Conservation (phyloP, 495 filamentous ascomycete species). For the Xylaria grammica region DNA sequence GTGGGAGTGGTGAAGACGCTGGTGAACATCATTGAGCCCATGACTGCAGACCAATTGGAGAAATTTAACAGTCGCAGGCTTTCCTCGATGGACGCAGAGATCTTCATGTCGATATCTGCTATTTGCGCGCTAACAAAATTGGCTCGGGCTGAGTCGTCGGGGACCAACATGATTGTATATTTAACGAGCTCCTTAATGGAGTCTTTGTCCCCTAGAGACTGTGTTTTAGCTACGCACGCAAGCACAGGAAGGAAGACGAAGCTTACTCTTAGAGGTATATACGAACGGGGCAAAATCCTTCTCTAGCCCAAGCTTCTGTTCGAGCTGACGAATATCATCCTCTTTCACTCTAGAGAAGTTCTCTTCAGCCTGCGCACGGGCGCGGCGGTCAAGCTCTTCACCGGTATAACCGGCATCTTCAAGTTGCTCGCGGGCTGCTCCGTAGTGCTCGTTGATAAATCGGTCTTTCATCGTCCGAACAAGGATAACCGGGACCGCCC, state of each 20-base stretch:
- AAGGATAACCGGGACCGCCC: slow-evolving; percentile 19
- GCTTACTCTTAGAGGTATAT: slow-evolving; percentile 24
- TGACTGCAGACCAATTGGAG: slow-evolving; percentile 22
- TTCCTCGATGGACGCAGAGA: slow-evolving; percentile 23
- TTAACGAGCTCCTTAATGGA: slow-evolving; percentile 25
- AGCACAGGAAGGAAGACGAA: not conserved
- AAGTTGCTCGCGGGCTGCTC: slow-evolving; percentile 20
- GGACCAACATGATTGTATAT: slow-evolving; percentile 18
- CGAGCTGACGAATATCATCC: slow-evolving; percentile 22
- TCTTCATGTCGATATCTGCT: slow-evolving; percentile 23
- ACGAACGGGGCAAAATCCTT: slow-evolving; percentile 24
- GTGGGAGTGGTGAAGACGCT: slow-evolving; percentile 22
- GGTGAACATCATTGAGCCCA: slow-evolving; percentile 26
- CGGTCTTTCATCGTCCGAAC: slow-evolving; percentile 25
- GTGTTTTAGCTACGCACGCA: slow-evolving; percentile 1
- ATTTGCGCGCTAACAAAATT: slow-evolving; percentile 26
- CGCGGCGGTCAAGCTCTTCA: slow-evolving; percentile 19
- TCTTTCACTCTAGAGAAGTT: slow-evolving; percentile 15
- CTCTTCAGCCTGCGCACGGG: slow-evolving; percentile 23
- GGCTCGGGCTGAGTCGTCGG: slow-evolving; percentile 18
- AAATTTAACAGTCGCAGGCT: slow-evolving; percentile 23
- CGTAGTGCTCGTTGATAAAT: slow-evolving; percentile 24
- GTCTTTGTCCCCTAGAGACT: slow-evolving; percentile 14
- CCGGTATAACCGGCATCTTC: slow-evolving; percentile 17
- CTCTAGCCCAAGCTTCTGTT: slow-evolving; percentile 23